These are phyloP conservation scores for Crithidia fasciculata DNA, from an alignment of 208 protist species.

Conservation along the genomic window DNA sequence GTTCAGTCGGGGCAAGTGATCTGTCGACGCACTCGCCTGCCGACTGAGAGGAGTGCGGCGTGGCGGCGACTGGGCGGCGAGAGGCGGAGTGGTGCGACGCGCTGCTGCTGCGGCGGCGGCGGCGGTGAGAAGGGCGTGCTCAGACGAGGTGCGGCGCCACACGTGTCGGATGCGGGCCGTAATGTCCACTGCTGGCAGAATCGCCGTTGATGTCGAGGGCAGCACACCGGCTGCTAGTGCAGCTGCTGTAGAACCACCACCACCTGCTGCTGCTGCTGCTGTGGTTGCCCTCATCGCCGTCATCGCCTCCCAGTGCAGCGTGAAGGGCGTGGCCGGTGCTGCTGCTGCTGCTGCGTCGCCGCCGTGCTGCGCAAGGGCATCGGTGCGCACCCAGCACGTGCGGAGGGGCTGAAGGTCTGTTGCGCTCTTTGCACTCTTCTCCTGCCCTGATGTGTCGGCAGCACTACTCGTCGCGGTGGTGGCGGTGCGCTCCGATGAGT, in stretches of 20 bases:
- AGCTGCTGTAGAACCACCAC: neutral
- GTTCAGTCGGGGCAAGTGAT: neutral
- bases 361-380: neutral
- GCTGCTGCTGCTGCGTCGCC: too few species aligned
- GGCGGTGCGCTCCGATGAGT: neutral
- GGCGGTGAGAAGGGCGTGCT: neutral
- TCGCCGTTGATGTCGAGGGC: neutral
- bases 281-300: neutral
- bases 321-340: neutral
- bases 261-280: neutral
- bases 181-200: slow-evolving; percentile 22
- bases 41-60: neutral
- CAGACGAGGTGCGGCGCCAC: slow-evolving; percentile 7
- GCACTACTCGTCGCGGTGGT: neutral
- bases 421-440: neutral
- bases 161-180: slow-evolving; percentile 13
- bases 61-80: too few species aligned
- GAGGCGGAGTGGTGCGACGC: too few species aligned
- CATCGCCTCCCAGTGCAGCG: neutral
- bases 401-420: neutral
- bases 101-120: neutral
- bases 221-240: neutral
- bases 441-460: neutral
- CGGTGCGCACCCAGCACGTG: slow-evolving; percentile 25
- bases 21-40: neutral